Evolutionary conservation across 352 stramenopile species (phyloP).

Genomic region (Paralagenidium karlingii): DNA sequence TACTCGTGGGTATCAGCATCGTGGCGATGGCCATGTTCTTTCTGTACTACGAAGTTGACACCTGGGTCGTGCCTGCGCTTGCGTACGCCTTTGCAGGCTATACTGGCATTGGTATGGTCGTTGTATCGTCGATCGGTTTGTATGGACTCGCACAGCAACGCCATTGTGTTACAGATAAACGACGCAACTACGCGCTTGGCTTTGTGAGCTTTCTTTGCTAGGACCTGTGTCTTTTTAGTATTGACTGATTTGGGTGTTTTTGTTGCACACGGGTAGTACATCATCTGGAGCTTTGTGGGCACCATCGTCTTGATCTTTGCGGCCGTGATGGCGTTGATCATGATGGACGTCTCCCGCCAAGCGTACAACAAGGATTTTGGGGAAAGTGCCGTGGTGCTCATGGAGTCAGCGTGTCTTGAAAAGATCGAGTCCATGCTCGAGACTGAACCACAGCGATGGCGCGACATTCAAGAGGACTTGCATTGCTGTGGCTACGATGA

Average conservation of each 20-base stretch:
- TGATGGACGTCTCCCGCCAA: background rate
- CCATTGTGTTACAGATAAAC: background rate
- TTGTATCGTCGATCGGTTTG: background rate
- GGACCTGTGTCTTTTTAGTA: background rate
- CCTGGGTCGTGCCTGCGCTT: background rate
- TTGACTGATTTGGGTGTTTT: background rate
- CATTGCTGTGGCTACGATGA: background rate
- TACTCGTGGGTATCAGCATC: background rate
- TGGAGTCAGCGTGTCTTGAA: background rate
- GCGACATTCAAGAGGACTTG: background rate
- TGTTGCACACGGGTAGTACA: background rate
- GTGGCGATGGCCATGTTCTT: background rate
- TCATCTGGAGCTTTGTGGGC: background rate
- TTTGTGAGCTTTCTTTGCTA: background rate
- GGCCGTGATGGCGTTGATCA: background rate
- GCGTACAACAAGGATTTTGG: background rate
- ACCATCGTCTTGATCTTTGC: background rate
- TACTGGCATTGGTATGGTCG: background rate
- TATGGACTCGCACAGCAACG: background rate
- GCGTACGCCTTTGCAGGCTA: background rate
- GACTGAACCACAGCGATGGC: background rate
- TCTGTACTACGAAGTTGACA: background rate
- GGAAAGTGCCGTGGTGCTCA: background rate
- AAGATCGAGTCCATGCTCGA: background rate
- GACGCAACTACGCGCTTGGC: background rate